Percentiles rank a stretch among this genome's conserved stretches.
phyloP scores from a whole-genome alignment of 1,139 yeast species.

The Yamadazyma sp. region DNA sequence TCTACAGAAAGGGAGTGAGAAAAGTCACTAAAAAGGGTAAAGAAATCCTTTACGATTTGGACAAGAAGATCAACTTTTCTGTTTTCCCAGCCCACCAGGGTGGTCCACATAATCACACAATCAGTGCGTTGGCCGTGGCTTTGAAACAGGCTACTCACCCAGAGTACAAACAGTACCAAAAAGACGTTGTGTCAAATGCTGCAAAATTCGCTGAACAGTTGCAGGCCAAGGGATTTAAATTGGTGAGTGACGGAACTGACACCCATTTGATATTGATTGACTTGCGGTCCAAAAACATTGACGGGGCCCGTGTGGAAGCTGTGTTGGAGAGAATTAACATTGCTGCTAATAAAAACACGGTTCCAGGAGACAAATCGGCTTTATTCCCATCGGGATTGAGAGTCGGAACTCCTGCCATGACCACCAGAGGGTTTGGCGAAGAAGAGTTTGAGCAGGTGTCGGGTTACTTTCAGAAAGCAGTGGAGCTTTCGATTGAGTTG shows the following conservation, averaged over 20 bases:
- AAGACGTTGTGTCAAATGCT: conserved; percentile 80
- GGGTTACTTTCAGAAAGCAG: conserved; percentile 76
- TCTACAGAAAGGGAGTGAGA: conserved; percentile 90
- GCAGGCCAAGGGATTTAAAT: conserved; percentile 62
- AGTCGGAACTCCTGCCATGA: conserved; percentile 98
- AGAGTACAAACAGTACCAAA: conserved; percentile 83
- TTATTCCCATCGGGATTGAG: conserved; percentile 93
- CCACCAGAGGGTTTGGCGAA: conserved; percentile 87
- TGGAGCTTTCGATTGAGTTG: conserved; percentile 59
- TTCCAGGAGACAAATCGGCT: conserved; percentile 95
- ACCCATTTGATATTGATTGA: conserved; percentile 88
- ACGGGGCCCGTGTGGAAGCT: conserved; percentile 95
- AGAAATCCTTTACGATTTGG: conserved; percentile 83
- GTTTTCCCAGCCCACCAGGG: conserved; percentile 99
- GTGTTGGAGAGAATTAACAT: conserved; percentile 86
- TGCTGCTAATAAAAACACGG: conserved; percentile 94
- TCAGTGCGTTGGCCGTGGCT: conserved; percentile 92
- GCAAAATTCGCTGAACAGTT: conserved; percentile 72
- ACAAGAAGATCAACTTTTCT: conserved; percentile 86
- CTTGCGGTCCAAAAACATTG: conserved; percentile 80
- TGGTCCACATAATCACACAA: conserved; percentile 98
- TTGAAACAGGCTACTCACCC: conserved; percentile 86
- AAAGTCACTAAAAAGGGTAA: conserved; percentile 84
- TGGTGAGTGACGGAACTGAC: conserved; percentile 93
- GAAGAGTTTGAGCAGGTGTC: conserved; percentile 79